These are phyloP conservation scores for Oxyria digyna DNA, from an alignment of 148 eudicot genomes.

Conservation along the genomic window DNA sequence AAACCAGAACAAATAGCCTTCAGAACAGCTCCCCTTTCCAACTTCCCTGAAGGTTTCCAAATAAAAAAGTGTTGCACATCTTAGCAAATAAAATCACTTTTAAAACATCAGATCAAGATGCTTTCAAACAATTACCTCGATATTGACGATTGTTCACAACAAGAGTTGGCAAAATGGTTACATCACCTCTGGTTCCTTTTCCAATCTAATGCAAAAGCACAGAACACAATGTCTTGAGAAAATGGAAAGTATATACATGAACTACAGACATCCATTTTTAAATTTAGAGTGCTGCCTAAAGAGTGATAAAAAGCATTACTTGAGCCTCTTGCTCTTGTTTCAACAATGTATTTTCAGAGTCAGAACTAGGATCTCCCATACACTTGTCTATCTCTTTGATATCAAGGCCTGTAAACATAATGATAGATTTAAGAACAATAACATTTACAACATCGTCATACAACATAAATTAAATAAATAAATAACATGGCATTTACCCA, in stretches of 20 bases:
- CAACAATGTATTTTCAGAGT: slow-evolving; percentile 69
- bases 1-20: slow-evolving; percentile 97
- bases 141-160: slow-evolving; percentile 89
- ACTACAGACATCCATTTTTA: neutral
- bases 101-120: neutral
- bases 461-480: neutral
- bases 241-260: neutral
- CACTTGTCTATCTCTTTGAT: slow-evolving; percentile 71
- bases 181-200: slow-evolving; percentile 92
- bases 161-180: slow-evolving; percentile 88
- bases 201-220: slow-evolving; percentile 39
- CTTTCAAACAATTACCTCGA: slow-evolving; percentile 39
- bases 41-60: slow-evolving; percentile 50
- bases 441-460: neutral
- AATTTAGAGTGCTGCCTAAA: neutral
- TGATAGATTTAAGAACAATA: slow-evolving; percentile 2
- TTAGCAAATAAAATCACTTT: neutral
- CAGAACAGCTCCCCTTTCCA: slow-evolving; percentile 89
- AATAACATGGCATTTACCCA: slow-evolving; percentile 30
- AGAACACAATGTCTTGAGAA: neutral
- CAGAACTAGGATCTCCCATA: slow-evolving; percentile 89
- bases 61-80: slow-evolving; percentile 10
- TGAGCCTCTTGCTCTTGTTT: slow-evolving; percentile 96
- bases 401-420: slow-evolving; percentile 52
- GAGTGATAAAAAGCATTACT: slow-evolving; percentile 21